Conservation (phyloP, 345 rosid genomes). For the Lepidium africanum region DNA sequence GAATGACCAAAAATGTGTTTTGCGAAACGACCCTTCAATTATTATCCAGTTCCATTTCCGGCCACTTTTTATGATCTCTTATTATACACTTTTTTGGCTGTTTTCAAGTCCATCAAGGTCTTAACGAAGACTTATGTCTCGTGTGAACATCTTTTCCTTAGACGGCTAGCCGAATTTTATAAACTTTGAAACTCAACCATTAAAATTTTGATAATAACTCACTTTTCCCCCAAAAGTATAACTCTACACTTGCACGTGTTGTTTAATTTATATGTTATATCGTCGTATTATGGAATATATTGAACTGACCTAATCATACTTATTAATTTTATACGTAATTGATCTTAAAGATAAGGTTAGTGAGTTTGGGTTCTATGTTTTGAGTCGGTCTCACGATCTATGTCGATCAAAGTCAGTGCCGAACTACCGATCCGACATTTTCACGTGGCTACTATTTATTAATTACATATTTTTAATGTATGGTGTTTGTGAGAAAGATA, state of each 20-base stretch:
- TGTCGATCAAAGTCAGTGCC: constrained; percentile 2
- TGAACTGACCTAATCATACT: background rate
- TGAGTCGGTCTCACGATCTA: background rate
- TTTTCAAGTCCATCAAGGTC: background rate
- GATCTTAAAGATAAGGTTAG: background rate
- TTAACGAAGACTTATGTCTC: background rate
- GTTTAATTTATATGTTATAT: background rate
- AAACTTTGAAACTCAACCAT: background rate
- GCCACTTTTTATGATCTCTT: background rate
- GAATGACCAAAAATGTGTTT: constrained; percentile 4
- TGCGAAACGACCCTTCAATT: constrained; percentile 16
- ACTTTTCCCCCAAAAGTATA: background rate
- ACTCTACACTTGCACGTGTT: background rate
- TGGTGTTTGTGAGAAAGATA: background rate
- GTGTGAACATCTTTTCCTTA: constrained; percentile 20
- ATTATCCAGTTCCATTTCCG: background rate
- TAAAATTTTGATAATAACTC: background rate
- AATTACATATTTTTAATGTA: background rate
- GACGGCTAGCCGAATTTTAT: constrained; percentile 18
- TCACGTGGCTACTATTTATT: background rate
- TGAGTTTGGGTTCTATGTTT: background rate
- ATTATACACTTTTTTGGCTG: background rate
- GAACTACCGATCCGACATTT: constrained; percentile 3
- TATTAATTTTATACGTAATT: background rate
- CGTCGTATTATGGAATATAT: background rate